Conservation (phyloP, 2,329 filamentous ascomycete genomes). For the Emmonsia crescens region DNA sequence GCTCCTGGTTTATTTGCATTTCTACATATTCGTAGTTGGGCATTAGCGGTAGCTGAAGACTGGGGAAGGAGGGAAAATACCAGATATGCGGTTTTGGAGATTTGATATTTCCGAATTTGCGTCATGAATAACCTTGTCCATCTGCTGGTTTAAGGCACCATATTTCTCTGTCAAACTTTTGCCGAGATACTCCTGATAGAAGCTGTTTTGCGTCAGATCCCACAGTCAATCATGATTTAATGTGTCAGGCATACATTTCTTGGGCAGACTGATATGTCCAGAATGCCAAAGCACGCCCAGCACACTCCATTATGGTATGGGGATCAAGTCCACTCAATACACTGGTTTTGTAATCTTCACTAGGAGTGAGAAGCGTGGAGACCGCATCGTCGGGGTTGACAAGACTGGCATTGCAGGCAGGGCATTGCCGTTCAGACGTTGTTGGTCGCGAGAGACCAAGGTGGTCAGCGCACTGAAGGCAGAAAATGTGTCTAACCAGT, state of each 20-base stretch:
- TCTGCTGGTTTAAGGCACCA: slow-evolving; percentile 49
- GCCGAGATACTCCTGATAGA: slow-evolving; percentile 66
- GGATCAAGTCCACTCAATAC: slow-evolving; percentile 75
- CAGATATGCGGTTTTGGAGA: slow-evolving; percentile 53
- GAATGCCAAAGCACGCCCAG: slow-evolving; percentile 65
- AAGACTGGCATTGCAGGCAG: slow-evolving; percentile 61
- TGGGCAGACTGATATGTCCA: slow-evolving; percentile 78
- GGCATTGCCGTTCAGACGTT: slow-evolving; percentile 52
- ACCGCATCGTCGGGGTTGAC: slow-evolving; percentile 64
- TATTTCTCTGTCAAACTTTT: slow-evolving; percentile 66
- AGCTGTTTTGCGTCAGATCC: slow-evolving; percentile 33
- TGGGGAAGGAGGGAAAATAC: slow-evolving; percentile 31
- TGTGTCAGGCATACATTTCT: slow-evolving; percentile 55
- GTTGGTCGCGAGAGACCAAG: slow-evolving; percentile 50
- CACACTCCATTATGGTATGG: slow-evolving; percentile 74
- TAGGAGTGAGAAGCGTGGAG: slow-evolving; percentile 60
- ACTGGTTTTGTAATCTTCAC: slow-evolving; percentile 82
- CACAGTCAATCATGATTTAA: neutral
- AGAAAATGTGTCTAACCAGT: slow-evolving; percentile 66
- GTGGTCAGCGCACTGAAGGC: slow-evolving; percentile 57
- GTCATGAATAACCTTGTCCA: slow-evolving; percentile 64
- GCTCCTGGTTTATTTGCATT: slow-evolving; percentile 52
- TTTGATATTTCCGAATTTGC: slow-evolving; percentile 61
- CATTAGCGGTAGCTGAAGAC: neutral
- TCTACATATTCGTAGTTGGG: slow-evolving; percentile 23